Evolutionary conservation across 306 rosid genomes (phyloP).

Genomic region (Alnus glutinosa): DNA sequence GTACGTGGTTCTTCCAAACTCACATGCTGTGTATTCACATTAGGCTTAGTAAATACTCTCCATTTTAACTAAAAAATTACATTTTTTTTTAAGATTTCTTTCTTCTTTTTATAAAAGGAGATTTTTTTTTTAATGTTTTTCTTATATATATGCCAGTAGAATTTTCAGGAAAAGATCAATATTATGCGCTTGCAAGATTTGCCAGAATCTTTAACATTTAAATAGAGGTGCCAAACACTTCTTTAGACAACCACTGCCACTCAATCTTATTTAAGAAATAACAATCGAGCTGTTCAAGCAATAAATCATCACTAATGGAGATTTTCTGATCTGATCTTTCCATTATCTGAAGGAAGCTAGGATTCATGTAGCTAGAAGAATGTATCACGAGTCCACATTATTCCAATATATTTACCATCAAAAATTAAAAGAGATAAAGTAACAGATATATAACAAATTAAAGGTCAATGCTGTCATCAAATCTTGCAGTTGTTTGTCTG

Average conservation of each 20-base stretch:
- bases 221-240: not conserved
- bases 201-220: not conserved
- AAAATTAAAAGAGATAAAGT: not conserved
- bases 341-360: not conserved
- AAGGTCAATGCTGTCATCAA: not conserved
- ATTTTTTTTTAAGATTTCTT: no score
- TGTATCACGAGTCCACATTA: not conserved
- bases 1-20: slow-evolving; percentile 29
- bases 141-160: no score
- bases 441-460: no score
- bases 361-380: slow-evolving; percentile 2
- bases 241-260: not conserved
- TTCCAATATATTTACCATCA: not conserved
- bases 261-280: not conserved
- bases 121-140: no score
- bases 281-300: not conserved
- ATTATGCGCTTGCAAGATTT: not conserved
- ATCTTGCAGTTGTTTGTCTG: not conserved
- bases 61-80: not conserved
- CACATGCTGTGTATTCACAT: slow-evolving; percentile 25
- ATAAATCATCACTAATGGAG: slow-evolving; percentile 2
- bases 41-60: no score
- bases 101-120: no score
- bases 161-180: no score
- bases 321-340: not conserved